A percentile compares a stretch with the other conserved stretches of the same genome.
Evolutionary conservation across 179 eudicot genomes (phyloP).

Genomic region (Silene coronaria): DNA sequence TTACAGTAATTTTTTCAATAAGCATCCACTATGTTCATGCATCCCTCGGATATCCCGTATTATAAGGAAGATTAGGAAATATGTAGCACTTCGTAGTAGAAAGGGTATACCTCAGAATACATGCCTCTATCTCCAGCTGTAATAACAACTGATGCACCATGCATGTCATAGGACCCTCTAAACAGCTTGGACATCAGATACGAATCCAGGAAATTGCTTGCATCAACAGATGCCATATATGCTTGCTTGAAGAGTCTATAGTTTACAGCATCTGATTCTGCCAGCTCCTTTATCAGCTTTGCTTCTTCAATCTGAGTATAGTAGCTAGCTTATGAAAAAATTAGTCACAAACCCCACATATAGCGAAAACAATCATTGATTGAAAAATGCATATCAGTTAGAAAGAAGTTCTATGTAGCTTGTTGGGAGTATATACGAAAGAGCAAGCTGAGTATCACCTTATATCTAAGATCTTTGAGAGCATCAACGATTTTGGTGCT

Average conservation of each 20-base stretch:
- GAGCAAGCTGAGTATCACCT: slow-evolving; percentile 42
- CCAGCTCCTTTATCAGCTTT: slow-evolving; percentile 70
- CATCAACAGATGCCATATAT: slow-evolving; percentile 56
- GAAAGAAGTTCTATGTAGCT: neutral
- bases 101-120: slow-evolving; percentile 47
- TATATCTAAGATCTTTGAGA: slow-evolving; percentile 63
- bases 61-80: neutral
- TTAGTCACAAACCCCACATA: slow-evolving; percentile 3
- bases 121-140: slow-evolving; percentile 51
- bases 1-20: too few species aligned
- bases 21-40: neutral
- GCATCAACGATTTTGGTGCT: slow-evolving; percentile 63
- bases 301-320: slow-evolving; percentile 76
- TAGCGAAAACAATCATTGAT: too few species aligned
- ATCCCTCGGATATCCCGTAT: neutral
- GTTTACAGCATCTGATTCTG: slow-evolving; percentile 59
- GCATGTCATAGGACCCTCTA: slow-evolving; percentile 59
- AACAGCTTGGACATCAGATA: slow-evolving; percentile 83
- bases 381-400: neutral
- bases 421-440: neutral
- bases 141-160: slow-evolving; percentile 73
- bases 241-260: slow-evolving; percentile 73
- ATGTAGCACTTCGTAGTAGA: slow-evolving; percentile 11
- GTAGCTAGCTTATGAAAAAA: slow-evolving; percentile 15
- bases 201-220: slow-evolving; percentile 62